Conservation (phyloP, 2,329 filamentous ascomycete species). For the Colletotrichum gigasporum region DNA sequence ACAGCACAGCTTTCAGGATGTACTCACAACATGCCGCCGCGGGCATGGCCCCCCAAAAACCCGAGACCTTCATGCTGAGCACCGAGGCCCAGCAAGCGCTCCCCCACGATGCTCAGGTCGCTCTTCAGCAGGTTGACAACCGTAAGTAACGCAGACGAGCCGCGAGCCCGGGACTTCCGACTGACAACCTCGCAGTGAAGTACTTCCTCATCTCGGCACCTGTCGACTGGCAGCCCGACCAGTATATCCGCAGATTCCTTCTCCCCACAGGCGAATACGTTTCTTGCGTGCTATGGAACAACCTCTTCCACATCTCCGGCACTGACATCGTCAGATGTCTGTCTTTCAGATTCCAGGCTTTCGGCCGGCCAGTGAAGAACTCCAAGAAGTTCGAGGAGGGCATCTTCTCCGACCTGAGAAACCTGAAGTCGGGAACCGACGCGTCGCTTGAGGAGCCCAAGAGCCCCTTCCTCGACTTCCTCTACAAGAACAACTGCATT, state of each 20-base stretch:
- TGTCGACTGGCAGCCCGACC: slow-evolving; percentile 96
- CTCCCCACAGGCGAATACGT: slow-evolving; percentile 98
- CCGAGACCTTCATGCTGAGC: slow-evolving; percentile 98
- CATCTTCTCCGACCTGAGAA: slow-evolving; percentile 98
- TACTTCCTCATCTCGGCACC: slow-evolving; percentile 99
- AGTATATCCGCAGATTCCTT: slow-evolving; percentile 95
- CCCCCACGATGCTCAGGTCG: slow-evolving; percentile 95
- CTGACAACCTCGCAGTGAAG: slow-evolving; percentile 74
- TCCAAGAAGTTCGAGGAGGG: slow-evolving; percentile 99
- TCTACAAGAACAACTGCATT: slow-evolving; percentile 99
- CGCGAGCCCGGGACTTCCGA: slow-evolving; percentile 14
- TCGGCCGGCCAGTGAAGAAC: slow-evolving; percentile 98
- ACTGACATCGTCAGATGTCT: slow-evolving; percentile 99
- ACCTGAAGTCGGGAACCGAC: slow-evolving; percentile 97
- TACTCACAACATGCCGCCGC: slow-evolving; percentile 83
- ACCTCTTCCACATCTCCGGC: slow-evolving; percentile 98
- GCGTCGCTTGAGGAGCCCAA: slow-evolving; percentile 98
- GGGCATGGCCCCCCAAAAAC: slow-evolving; percentile 93
- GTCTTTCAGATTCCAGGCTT: slow-evolving; percentile 97
- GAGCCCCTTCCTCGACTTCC: slow-evolving; percentile 96
- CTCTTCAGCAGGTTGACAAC: slow-evolving; percentile 97
- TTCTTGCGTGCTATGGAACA: slow-evolving; percentile 98
- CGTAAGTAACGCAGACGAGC: slow-evolving; percentile 66
- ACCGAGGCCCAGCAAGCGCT: slow-evolving; percentile 96
- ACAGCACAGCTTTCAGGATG: slow-evolving; percentile 62